Evolutionary conservation across 2,329 filamentous ascomycete species (phyloP).

Genomic region (Fusarium ramigenum): DNA sequence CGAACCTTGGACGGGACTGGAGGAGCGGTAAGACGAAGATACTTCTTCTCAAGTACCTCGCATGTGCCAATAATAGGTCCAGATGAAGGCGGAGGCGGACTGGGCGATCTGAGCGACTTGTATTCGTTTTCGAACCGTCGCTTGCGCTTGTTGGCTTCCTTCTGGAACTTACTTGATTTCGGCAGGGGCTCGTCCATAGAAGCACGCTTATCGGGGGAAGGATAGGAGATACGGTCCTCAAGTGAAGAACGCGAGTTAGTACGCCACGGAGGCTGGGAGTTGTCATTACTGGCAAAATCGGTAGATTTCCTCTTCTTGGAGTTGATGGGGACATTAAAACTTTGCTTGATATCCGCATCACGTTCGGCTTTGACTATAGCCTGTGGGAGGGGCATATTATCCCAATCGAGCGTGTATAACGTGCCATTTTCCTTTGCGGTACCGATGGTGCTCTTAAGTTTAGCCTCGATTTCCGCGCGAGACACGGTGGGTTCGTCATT

Average conservation of each 20-base stretch:
- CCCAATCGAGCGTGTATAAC: conserved; percentile 83
- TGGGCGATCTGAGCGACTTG: conserved; percentile 65
- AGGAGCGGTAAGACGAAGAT: conserved; percentile 90
- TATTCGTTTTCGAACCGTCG: conserved; percentile 82
- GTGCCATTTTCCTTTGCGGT: conserved; percentile 78
- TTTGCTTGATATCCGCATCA: conserved; percentile 56
- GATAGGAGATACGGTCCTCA: conserved; percentile 79
- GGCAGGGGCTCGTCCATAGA: conserved; percentile 57
- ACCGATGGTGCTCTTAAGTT: conserved; percentile 87
- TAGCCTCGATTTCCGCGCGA: conserved; percentile 79
- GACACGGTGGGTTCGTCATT: conserved; percentile 72
- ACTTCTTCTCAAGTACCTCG: conserved; percentile 88
- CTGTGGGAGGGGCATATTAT: conserved; percentile 83
- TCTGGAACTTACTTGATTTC: conserved; percentile 86
- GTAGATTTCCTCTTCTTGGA: conserved; percentile 86
- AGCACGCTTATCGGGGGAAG: conserved; percentile 55
- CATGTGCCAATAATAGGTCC: conserved; percentile 88
- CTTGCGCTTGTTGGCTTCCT: conserved; percentile 89
- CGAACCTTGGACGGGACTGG: conserved; percentile 91
- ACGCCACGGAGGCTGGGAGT: conserved; percentile 76
- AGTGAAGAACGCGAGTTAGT: conserved; percentile 68
- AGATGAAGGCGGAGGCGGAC: conserved; percentile 64
- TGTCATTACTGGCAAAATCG: conserved; percentile 66
- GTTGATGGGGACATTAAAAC: conserved; percentile 45
- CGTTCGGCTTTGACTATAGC: conserved; percentile 80